phyloP scores from a whole-genome alignment of 2,329 filamentous ascomycete species.

The Lojkania enalia region DNA sequence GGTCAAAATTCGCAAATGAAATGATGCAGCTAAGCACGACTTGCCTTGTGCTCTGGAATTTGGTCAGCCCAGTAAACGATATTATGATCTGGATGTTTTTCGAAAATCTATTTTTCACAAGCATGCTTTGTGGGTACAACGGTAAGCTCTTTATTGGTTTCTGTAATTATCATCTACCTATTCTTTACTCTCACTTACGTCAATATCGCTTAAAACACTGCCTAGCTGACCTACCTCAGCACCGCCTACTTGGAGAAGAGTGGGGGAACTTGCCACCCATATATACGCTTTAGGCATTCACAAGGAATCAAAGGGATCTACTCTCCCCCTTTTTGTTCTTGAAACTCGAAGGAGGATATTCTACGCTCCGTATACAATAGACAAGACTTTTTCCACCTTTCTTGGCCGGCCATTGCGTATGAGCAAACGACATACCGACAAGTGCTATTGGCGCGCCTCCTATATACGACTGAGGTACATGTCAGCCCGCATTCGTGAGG shows the following conservation, averaged over 20 bases:
- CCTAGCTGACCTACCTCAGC: no score
- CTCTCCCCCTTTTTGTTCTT: conserved; percentile 31
- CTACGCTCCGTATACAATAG: conserved; percentile 33
- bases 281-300: conserved; percentile 39
- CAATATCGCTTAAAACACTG: no score
- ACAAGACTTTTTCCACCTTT: conserved; percentile 41
- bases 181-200: no score
- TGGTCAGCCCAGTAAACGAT: conserved; percentile 46
- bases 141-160: conserved; percentile 23
- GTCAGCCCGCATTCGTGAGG: conserved; percentile 32
- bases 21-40: conserved; percentile 42
- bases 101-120: conserved; percentile 43
- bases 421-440: conserved; percentile 34
- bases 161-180: no score
- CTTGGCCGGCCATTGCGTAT: conserved; percentile 38
- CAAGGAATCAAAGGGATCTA: conserved; percentile 28
- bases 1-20: conserved; percentile 32
- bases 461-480: conserved; percentile 35
- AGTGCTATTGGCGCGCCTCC: conserved; percentile 27
- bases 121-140: conserved; percentile 42
- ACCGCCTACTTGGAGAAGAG: conserved; percentile 37
- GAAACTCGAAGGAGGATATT: conserved; percentile 36
- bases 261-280: conserved; percentile 35
- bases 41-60: conserved; percentile 43
- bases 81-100: conserved; percentile 40